phyloP scores from a whole-genome alignment of 306 rosid genomes.

The Pterocarpus macrocarpus region DNA sequence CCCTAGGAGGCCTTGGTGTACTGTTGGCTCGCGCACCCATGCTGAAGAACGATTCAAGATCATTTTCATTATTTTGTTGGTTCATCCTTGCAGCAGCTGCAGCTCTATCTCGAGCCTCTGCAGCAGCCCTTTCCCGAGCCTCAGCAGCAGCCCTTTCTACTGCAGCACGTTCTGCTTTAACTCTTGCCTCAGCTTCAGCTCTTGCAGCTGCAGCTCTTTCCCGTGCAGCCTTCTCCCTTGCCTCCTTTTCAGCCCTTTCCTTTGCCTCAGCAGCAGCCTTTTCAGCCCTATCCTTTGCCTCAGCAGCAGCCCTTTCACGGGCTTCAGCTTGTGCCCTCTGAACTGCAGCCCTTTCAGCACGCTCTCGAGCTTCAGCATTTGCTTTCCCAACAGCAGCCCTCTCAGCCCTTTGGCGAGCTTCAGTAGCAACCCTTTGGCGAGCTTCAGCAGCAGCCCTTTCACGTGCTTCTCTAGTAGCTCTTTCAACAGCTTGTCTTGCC shows the following conservation, averaged over 20 bases:
- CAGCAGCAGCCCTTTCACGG: conserved; percentile 95
- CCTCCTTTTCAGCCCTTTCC: conserved; percentile 64
- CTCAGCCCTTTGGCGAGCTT: conserved; percentile 86
- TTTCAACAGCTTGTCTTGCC: conserved; percentile 94
- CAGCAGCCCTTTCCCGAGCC: conserved; percentile 88
- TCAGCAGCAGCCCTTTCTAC: conserved; percentile 88
- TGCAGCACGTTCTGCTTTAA: conserved; percentile 85
- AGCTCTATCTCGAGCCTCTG: conserved; percentile 79
- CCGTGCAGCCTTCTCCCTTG: conserved; percentile 58
- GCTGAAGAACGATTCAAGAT: conserved; percentile 86
- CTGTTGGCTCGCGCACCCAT: conserved; percentile 73
- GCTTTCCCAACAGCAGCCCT: conserved; percentile 88
- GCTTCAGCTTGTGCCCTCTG: conserved; percentile 97
- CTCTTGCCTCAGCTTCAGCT: conserved; percentile 73
- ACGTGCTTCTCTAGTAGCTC: conserved; percentile 99
- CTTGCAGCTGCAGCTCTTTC: conserved; percentile 57
- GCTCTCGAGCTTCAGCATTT: conserved; percentile 89
- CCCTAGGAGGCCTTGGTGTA: conserved; percentile 93
- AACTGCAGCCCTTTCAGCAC: conserved; percentile 94
- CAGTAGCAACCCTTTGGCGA: conserved; percentile 76
- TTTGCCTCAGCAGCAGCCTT: conserved; percentile 83
- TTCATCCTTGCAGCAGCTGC: conserved; percentile 82
- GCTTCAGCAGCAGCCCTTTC: conserved; percentile 95
- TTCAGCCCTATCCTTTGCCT: conserved; percentile 88
- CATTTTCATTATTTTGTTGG: conserved; percentile 81